These are phyloP conservation scores for Nakaseomyces kungkrabaensis DNA, from an alignment of 1,139 yeast genomes.

Conservation along the genomic window DNA sequence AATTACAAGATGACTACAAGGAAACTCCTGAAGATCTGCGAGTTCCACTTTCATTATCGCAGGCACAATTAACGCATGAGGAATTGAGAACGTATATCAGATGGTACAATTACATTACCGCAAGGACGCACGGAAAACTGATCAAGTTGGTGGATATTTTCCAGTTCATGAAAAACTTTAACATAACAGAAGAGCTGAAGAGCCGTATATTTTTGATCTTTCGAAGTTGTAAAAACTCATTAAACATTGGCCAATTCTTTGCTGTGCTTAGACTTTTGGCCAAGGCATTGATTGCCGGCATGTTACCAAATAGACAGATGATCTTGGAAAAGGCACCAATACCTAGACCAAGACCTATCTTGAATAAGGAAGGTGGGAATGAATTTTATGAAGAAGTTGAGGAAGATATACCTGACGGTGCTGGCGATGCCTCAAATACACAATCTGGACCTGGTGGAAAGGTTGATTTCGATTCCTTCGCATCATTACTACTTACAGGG, in stretches of 20 bases:
- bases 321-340: constrained; percentile 46
- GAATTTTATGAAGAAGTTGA: constrained; percentile 28
- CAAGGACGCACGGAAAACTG: constrained; percentile 46
- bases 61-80: constrained; percentile 49
- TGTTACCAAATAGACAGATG: constrained; percentile 41
- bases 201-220: constrained; percentile 43
- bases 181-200: constrained; percentile 36
- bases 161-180: constrained; percentile 52
- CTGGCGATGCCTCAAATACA: constrained; percentile 6
- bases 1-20: constrained; percentile 9
- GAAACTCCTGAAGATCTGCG: constrained; percentile 25
- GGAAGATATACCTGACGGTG: constrained; percentile 10
- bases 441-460: constrained; percentile 15
- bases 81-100: constrained; percentile 66
- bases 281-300: constrained; percentile 37
- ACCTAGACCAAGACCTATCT: constrained; percentile 60
- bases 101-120: constrained; percentile 66
- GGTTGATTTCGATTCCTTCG: constrained; percentile 63
- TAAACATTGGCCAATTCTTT: constrained; percentile 68
- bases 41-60: constrained; percentile 53
- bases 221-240: constrained; percentile 38
- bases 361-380: constrained; percentile 36
- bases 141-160: constrained; percentile 55
- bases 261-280: constrained; percentile 59
- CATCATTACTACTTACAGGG: constrained; percentile 66